Evolutionary conservation across 2,329 filamentous ascomycete species (phyloP).

Genomic region (Chaetomiaceae sp.): DNA sequence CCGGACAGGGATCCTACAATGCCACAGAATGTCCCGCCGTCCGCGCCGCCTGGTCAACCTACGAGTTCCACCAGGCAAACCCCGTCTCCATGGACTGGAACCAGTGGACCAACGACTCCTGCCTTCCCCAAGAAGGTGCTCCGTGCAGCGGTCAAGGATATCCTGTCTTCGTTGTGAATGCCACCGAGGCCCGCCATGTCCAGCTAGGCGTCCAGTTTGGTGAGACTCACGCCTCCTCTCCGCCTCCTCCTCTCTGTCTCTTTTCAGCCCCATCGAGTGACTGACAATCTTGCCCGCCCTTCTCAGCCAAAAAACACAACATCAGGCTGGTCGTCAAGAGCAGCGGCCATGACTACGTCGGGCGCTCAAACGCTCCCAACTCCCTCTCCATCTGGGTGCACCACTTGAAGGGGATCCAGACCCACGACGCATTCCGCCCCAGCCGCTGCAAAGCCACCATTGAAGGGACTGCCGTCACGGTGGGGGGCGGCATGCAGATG

Average conservation of each 20-base stretch:
- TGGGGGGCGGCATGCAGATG: slow-evolving; percentile 49
- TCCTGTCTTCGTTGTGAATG: slow-evolving; percentile 34
- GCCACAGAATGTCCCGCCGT: slow-evolving; percentile 19
- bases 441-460: slow-evolving; percentile 39
- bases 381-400: slow-evolving; percentile 54
- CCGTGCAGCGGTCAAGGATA: slow-evolving; percentile 38
- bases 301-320: slow-evolving; percentile 38
- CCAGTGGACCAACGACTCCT: slow-evolving; percentile 39
- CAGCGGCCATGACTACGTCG: slow-evolving; percentile 54
- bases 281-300: not conserved
- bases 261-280: too few relatives aligned
- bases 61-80: slow-evolving; percentile 36
- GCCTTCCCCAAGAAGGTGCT: slow-evolving; percentile 32
- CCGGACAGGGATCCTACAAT: slow-evolving; percentile 25
- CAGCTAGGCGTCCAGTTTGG: slow-evolving; percentile 38
- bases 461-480: slow-evolving; percentile 42
- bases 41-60: slow-evolving; percentile 21
- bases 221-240: slow-evolving; percentile 27
- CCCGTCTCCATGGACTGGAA: slow-evolving; percentile 39
- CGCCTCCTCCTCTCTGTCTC: too few relatives aligned
- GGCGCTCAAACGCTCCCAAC: slow-evolving; percentile 57
- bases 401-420: slow-evolving; percentile 43
- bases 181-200: slow-evolving; percentile 29
- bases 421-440: slow-evolving; percentile 31
- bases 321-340: slow-evolving; percentile 52